These are phyloP conservation scores for Nicotiana tabacum DNA, from an alignment of 257 asterid species.

Conservation along the genomic window DNA sequence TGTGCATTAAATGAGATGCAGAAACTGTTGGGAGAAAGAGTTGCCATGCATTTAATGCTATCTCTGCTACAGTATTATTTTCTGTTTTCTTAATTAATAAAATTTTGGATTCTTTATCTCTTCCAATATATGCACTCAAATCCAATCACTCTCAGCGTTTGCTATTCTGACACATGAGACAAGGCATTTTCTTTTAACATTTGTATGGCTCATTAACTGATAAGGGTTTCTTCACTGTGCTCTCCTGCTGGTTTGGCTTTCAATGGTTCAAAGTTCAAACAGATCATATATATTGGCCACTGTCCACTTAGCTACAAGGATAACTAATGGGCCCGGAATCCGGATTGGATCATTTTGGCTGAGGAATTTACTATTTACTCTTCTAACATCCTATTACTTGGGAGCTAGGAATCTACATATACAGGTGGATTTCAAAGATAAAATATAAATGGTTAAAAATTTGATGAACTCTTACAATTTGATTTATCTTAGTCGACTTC, in stretches of 20 bases:
- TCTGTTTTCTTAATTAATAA: not conserved
- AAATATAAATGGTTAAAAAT: too few species aligned
- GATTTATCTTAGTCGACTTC: too few species aligned
- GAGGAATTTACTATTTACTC: not conserved
- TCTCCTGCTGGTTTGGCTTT: not conserved
- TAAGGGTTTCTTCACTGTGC: not conserved
- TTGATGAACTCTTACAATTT: too few species aligned
- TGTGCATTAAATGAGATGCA: constrained; percentile 13
- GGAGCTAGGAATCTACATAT: not conserved
- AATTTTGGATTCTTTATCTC: not conserved
- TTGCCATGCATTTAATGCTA: constrained; percentile 15
- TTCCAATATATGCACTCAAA: not conserved
- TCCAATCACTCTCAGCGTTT: not conserved
- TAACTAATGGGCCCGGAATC: not conserved
- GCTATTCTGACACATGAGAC: not conserved
- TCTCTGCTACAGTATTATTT: not conserved
- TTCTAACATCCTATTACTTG: not conserved
- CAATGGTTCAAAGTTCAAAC: not conserved
- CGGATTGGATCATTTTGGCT: not conserved
- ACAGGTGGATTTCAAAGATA: too few species aligned
- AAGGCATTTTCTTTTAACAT: not conserved
- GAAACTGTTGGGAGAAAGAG: constrained; percentile 15
- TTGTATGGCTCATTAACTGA: not conserved
- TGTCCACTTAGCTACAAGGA: not conserved
- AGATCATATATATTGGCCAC: not conserved